Evolutionary conservation across 805 yeast species (phyloP), one percentile per base, ranked within the genome.

Genomic region (Yamadazyma paraphyllophila): DNA sequence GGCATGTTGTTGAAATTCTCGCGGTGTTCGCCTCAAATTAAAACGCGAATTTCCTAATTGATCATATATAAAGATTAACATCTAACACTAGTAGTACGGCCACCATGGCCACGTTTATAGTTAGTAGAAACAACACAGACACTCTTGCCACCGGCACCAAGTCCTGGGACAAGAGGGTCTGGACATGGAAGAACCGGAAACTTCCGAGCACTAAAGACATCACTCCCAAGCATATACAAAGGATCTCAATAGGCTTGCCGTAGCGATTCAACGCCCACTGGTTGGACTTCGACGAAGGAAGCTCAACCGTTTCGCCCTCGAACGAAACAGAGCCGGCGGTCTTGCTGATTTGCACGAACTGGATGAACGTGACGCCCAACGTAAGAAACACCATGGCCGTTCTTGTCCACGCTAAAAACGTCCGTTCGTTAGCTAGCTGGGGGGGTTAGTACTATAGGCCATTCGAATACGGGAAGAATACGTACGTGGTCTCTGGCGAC

Each of bases 401-500:
- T 39, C 69, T 40, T 14, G 60, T 43, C 69, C 69, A 65, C 3
- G 64, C 54, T 7, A 66, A 52, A 26, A 65, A 47, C 8, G 71
- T 65, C 25, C 70, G 47, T 45, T 66, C 70, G 46, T 65, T 65
- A 31, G 71, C 67, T 48, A 66, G 24, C 66, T 61, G 26, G 27
- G 29, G 7, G 3, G n/a, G 51, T 52, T 51, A 50, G 55, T 54
- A 49, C 11, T n/a, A n/a, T n/a, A n/a, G n/a, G n/a, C n/a, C n/a
- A n/a, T n/a, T n/a, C n/a, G n/a, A n/a, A n/a, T n/a, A 4, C 30
- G 31, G 15, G 15, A 7, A 11, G 33, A 45, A 11, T 40, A 61
- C 66, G 35, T 60, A 62, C 63, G 45, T 69, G 73, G 52, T 69
- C 75, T 40, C 73, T 53, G 2, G 75, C 75, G 6, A 62, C 66